Conservation (phyloP, 306 rosid species). For the Sindora glabra region DNA sequence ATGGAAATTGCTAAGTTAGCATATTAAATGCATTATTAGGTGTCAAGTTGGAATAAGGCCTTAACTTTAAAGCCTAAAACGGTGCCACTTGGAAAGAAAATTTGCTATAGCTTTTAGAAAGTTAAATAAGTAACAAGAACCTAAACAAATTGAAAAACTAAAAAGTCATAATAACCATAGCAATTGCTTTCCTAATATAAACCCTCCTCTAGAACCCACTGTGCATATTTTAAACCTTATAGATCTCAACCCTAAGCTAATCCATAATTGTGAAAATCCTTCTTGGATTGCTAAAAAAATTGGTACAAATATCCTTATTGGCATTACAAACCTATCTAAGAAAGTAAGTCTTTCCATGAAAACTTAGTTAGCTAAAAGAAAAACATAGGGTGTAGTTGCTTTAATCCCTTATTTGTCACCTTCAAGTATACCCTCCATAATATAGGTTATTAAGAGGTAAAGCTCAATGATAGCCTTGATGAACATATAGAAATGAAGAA, state of each 20-base stretch:
- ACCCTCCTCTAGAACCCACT: constrained; percentile 48
- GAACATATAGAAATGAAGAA: constrained; percentile 45
- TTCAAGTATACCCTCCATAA: constrained; percentile 55
- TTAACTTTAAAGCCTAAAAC: too few species aligned
- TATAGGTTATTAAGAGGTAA: constrained; percentile 56
- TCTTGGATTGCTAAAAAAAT: constrained; percentile 59
- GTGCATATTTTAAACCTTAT: constrained; percentile 25
- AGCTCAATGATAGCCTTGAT: constrained; percentile 59
- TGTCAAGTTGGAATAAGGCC: too few species aligned
- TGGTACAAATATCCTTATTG: constrained; percentile 77
- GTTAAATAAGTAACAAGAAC: constrained; percentile 77
- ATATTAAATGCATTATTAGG: too few species aligned
- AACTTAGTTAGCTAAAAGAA: constrained; percentile 70
- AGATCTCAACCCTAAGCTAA: constrained; percentile 71
- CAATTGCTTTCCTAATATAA: constrained; percentile 57
- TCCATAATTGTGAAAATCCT: constrained; percentile 65
- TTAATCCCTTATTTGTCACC: constrained; percentile 76
- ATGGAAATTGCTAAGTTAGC: too few species aligned
- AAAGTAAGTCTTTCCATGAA: constrained; percentile 81
- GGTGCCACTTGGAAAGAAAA: too few species aligned
- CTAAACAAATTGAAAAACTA: constrained; percentile 93
- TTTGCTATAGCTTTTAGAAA: too few species aligned
- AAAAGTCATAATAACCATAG: constrained; percentile 70
- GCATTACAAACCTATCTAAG: constrained; percentile 43
- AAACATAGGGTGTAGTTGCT: constrained; percentile 83